phyloP scores from a whole-genome alignment of 352 stramenopile species.

The Pythium periplocum region DNA sequence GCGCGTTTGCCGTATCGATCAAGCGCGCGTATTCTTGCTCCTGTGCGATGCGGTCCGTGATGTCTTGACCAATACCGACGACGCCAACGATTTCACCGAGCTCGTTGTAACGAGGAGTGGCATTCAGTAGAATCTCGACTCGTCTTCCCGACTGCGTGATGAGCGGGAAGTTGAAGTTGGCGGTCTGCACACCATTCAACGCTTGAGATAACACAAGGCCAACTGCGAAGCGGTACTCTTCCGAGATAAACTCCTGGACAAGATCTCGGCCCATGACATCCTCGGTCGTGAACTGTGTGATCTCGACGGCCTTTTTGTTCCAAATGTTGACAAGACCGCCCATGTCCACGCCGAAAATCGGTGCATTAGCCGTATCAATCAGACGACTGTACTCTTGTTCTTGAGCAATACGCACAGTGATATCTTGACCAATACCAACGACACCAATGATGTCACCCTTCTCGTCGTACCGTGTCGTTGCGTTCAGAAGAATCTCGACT shows the following conservation, averaged over 20 bases:
- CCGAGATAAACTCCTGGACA: constrained; percentile 86
- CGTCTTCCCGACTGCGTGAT: constrained; percentile 70
- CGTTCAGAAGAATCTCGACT: constrained; percentile 48
- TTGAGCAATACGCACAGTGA: constrained; percentile 53
- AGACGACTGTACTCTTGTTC: constrained; percentile 62
- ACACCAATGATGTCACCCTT: constrained; percentile 43
- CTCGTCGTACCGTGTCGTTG: constrained; percentile 43
- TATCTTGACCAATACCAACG: constrained; percentile 53
- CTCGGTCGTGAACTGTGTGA: constrained; percentile 82
- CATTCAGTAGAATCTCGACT: constrained; percentile 78
- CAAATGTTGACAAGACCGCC: constrained; percentile 80
- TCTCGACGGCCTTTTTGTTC: constrained; percentile 89
- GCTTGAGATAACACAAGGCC: constrained; percentile 61
- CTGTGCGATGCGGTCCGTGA: constrained; percentile 86
- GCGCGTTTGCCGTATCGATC: constrained; percentile 88
- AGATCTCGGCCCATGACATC: constrained; percentile 88
- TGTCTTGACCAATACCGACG: constrained; percentile 83
- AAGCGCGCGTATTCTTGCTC: constrained; percentile 85
- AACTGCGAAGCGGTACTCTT: constrained; percentile 61
- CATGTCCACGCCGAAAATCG: constrained; percentile 50
- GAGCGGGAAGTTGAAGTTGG: constrained; percentile 83
- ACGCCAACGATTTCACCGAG: constrained; percentile 70
- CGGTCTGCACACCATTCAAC: constrained; percentile 61
- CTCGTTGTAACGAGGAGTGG: constrained; percentile 71
- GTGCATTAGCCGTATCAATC: constrained; percentile 63